Evolutionary conservation across 2,329 filamentous ascomycete genomes (phyloP).

Genomic region (Colletotrichum falcatum): DNA sequence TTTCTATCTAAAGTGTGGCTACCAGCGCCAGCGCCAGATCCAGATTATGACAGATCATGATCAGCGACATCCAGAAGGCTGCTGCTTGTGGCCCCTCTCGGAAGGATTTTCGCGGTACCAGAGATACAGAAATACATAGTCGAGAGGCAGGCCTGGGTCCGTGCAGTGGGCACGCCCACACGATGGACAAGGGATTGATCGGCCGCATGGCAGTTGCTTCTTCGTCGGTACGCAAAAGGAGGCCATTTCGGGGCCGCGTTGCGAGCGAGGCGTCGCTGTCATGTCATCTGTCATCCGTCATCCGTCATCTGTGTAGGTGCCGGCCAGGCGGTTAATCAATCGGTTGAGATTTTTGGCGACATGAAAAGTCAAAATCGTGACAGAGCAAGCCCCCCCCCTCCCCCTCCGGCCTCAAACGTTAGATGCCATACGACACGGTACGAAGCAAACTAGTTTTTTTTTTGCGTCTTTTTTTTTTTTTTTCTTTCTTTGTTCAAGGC

Average conservation of each 20-base stretch:
- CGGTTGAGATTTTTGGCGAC: constrained; percentile 12
- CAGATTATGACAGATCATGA: constrained; percentile 43
- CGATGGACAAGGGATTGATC: constrained; percentile 24
- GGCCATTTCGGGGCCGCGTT: constrained; percentile 9
- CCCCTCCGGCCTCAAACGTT: constrained; percentile 24
- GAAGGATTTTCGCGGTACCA: constrained; percentile 27
- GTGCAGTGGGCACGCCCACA: constrained; percentile 18
- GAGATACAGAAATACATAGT: neutral
- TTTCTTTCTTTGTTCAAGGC: constrained; percentile 14
- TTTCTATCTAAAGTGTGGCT: constrained; percentile 12
- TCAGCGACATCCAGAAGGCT: constrained; percentile 32
- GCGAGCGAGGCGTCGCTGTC: constrained; percentile 31
- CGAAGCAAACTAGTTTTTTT: constrained; percentile 6
- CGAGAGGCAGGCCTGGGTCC: constrained; percentile 21
- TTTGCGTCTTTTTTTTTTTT: constrained; percentile 4
- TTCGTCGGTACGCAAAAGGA: constrained; percentile 17
- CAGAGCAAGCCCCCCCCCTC: constrained; percentile 16
- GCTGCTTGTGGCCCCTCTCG: constrained; percentile 14
- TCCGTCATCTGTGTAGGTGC: constrained; percentile 19
- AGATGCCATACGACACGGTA: constrained; percentile 30
- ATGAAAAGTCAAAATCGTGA: constrained; percentile 19
- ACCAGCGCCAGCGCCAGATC: constrained; percentile 22
- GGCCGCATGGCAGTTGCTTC: constrained; percentile 37
- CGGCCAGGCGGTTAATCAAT: constrained; percentile 4
- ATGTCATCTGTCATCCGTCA: constrained; percentile 17